Percentiles rank a stretch among this genome's conserved stretches.
phyloP scores from a whole-genome alignment of 495 filamentous ascomycete species.

The Aspergillus funiculosus region DNA sequence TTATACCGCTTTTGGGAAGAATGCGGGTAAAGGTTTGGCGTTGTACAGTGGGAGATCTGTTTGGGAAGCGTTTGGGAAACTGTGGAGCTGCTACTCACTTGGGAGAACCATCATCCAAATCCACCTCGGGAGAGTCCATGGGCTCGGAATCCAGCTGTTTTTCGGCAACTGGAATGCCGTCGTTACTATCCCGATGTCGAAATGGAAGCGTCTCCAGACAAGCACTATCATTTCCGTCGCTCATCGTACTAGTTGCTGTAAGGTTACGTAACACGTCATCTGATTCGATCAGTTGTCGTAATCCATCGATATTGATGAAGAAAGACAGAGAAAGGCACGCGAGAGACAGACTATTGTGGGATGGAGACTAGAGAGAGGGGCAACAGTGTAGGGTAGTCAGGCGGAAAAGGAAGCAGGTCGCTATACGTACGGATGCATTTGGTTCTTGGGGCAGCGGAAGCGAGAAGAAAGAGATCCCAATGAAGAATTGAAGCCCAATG shows the following conservation, averaged over 20 bases:
- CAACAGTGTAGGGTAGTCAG: no score
- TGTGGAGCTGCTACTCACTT: slow-evolving; percentile 17
- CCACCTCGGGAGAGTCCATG: slow-evolving; percentile 2
- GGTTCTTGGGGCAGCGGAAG: no score
- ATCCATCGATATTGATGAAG: not conserved
- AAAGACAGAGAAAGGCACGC: not conserved
- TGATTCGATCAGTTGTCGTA: slow-evolving; percentile 12
- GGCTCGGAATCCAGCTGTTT: not conserved
- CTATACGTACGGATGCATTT: no score
- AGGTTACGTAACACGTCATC: slow-evolving; percentile 23
- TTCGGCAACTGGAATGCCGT: not conserved
- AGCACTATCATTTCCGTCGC: slow-evolving; percentile 17
- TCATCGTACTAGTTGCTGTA: slow-evolving; percentile 19
- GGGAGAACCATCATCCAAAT: slow-evolving; percentile 7
- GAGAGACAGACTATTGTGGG: not conserved
- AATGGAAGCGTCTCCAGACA: slow-evolving; percentile 16
- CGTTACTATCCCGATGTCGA: slow-evolving; percentile 11
- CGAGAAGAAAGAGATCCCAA: not conserved
- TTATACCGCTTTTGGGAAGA: not conserved
- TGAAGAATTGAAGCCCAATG: not conserved
- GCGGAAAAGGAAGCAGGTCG: no score
- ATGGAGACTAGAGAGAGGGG: no score
- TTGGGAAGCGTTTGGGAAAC: no score
- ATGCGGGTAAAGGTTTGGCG: not conserved
- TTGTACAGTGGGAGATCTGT: not conserved